Conservation (phyloP, 208 protist species). For the Wallacemonas sp. region DNA sequence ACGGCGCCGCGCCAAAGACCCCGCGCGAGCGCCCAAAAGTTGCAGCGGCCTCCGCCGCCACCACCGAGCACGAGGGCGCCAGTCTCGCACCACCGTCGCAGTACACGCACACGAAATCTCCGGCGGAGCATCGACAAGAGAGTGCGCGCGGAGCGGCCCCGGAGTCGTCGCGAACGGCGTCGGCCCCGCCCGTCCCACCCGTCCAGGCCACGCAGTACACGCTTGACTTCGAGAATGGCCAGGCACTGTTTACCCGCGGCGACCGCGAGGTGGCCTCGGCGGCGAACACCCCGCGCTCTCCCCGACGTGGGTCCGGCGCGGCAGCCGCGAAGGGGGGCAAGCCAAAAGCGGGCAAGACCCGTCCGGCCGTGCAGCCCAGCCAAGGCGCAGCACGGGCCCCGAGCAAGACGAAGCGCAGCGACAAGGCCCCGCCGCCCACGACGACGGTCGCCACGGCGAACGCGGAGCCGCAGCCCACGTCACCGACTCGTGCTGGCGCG, state of each 20-base stretch:
- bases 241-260: constrained; percentile 40
- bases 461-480: too few relatives aligned
- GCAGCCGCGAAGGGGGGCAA: background rate
- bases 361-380: too few relatives aligned
- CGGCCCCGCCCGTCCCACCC: background rate
- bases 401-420: too few relatives aligned
- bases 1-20: background rate
- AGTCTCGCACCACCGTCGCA: background rate
- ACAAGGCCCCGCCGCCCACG: too few relatives aligned
- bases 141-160: too few relatives aligned
- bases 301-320: background rate
- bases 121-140: background rate
- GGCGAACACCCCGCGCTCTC: background rate
- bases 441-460: too few relatives aligned
- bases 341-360: background rate
- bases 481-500: too few relatives aligned
- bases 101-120: constrained; percentile 1
- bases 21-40: background rate
- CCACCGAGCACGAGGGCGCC: background rate
- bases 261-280: background rate
- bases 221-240: constrained; percentile 49
- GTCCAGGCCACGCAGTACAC: constrained; percentile 39
- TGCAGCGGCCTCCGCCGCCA: background rate
- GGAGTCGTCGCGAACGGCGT: background rate
- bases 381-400: too few relatives aligned